phyloP scores from a whole-genome alignment of 257 asterid species.

The Nemophila menziesii region DNA sequence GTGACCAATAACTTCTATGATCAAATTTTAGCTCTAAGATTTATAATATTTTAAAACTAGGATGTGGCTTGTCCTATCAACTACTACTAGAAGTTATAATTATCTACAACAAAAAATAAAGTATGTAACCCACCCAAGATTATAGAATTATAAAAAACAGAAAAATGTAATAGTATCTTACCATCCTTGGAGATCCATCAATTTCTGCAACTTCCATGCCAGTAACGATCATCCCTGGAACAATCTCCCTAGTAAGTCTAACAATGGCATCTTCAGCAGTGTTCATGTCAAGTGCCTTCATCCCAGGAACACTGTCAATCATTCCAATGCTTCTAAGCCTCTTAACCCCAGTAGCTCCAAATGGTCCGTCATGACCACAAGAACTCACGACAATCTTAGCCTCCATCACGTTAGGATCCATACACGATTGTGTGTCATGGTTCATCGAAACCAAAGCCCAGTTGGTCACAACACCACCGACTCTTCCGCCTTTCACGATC shows the following conservation, averaged over 20 bases:
- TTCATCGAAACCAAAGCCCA: slow-evolving; percentile 90
- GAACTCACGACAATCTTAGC: slow-evolving; percentile 81
- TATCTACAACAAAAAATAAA: no score
- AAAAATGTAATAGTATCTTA: slow-evolving; percentile 5
- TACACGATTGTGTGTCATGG: slow-evolving; percentile 88
- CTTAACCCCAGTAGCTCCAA: slow-evolving; percentile 95
- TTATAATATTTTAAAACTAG: background rate
- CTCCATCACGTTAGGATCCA: slow-evolving; percentile 96
- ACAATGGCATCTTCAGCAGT: slow-evolving; percentile 90
- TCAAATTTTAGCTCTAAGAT: background rate
- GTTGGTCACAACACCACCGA: slow-evolving; percentile 80
- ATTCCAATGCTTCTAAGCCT: slow-evolving; percentile 76
- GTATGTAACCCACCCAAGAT: background rate
- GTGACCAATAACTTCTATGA: background rate
- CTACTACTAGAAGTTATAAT: background rate
- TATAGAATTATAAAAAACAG: background rate
- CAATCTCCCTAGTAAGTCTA: slow-evolving; percentile 69
- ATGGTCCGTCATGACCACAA: slow-evolving; percentile 93
- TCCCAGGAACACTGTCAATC: slow-evolving; percentile 81
- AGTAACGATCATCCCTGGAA: slow-evolving; percentile 90
- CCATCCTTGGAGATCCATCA: slow-evolving; percentile 94
- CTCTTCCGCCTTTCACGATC: slow-evolving; percentile 65
- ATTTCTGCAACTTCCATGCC: slow-evolving; percentile 98
- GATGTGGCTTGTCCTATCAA: no score
- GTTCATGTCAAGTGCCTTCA: slow-evolving; percentile 95